Evolutionary conservation across 148 eudicot species (phyloP).

Genomic region (Rhododendron ovatum): DNA sequence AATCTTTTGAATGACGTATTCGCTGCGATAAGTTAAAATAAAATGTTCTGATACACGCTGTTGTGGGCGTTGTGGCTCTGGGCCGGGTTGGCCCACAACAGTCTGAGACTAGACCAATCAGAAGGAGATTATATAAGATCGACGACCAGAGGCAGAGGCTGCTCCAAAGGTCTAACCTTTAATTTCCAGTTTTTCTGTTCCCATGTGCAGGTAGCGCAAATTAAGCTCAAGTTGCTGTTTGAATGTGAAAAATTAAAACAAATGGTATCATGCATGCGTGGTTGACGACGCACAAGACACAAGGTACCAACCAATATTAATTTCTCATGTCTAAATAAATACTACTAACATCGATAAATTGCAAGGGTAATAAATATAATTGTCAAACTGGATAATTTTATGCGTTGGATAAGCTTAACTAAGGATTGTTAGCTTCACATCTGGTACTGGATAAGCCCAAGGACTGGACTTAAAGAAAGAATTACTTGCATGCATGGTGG

Average conservation of each 20-base stretch:
- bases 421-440: background rate
- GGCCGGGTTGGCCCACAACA: too few relatives aligned
- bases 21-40: too few relatives aligned
- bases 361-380: background rate
- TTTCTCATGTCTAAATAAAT: background rate
- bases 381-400: background rate
- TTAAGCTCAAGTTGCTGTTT: background rate
- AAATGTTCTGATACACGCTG: background rate
- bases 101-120: background rate
- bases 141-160: background rate
- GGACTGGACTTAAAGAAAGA: background rate
- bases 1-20: background rate
- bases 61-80: too few relatives aligned
- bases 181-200: background rate
- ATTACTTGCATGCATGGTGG: background rate
- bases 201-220: background rate
- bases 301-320: background rate
- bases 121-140: background rate
- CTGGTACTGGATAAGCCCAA: background rate
- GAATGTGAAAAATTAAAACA: background rate
- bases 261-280: background rate
- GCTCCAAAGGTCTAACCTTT: background rate
- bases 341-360: background rate
- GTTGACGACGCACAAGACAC: background rate
- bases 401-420: background rate